Evolutionary conservation across 2,329 filamentous ascomycete genomes (phyloP).

Genomic region (Furcasterigmium furcatum): DNA sequence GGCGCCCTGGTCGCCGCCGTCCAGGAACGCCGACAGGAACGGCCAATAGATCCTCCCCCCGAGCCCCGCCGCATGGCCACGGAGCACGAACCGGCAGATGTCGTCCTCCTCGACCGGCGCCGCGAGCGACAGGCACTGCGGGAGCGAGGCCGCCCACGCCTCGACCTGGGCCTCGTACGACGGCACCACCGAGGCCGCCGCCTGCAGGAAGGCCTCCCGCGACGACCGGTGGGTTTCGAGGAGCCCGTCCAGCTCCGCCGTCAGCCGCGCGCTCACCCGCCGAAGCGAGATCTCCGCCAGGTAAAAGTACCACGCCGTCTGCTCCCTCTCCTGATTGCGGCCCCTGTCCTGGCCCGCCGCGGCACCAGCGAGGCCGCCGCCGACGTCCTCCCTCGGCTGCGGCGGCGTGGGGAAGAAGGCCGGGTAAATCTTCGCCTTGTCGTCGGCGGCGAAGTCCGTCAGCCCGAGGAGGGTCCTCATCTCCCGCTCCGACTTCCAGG

Average conservation of each 20-base stretch:
- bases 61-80: slow-evolving; percentile 31
- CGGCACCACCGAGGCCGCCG: slow-evolving; percentile 19
- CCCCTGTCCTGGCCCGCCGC: no score
- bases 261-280: slow-evolving; percentile 37
- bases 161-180: slow-evolving; percentile 29
- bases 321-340: slow-evolving; percentile 25
- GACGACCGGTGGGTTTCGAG: slow-evolving; percentile 20
- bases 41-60: slow-evolving; percentile 37
- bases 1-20: slow-evolving; percentile 4
- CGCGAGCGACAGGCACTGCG: slow-evolving; percentile 25
- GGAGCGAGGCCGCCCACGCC: slow-evolving; percentile 32
- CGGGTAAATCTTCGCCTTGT: slow-evolving; percentile 23
- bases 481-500: slow-evolving; percentile 53
- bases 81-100: slow-evolving; percentile 35
- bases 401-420: slow-evolving; percentile 36
- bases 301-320: slow-evolving; percentile 47
- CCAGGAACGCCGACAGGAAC: slow-evolving; percentile 27
- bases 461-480: slow-evolving; percentile 40
- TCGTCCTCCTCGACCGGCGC: slow-evolving; percentile 22
- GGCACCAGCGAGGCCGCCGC: slow-evolving; percentile 18
- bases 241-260: slow-evolving; percentile 23
- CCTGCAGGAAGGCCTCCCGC: slow-evolving; percentile 22
- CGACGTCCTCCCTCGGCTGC: slow-evolving; percentile 5
- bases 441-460: slow-evolving; percentile 25
- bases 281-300: slow-evolving; percentile 51